Evolutionary conservation across 2,329 filamentous ascomycete genomes (phyloP), one percentile per base, ranked within the genome.

Genomic region (Chaetomium strumarium): DNA sequence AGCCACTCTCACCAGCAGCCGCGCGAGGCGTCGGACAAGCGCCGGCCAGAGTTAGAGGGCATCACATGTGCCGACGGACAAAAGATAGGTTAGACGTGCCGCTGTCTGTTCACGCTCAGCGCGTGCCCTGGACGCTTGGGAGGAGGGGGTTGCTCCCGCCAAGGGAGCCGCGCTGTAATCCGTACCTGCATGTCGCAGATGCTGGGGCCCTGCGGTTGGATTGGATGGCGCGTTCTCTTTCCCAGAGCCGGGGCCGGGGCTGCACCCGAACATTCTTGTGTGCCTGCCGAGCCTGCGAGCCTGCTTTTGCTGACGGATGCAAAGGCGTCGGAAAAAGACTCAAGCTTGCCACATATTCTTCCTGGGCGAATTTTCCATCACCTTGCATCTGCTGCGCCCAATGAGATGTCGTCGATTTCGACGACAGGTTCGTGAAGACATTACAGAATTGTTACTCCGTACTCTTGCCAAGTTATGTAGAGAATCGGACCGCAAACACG

Each of bases 141-240:
- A n/a, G 17, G 42, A 16, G 31, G 29, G 11, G 3, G 3, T 24
- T n/a, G n/a, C n/a, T 5, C 20, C 33, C 33, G 45, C 10, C 30
- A 36, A 43, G 51, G 46, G 42, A 34, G 34, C 29, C 43, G 51
- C 51, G 48, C 46, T 24, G 24, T 24, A 7, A 4, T 2, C 34
- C 40, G 53, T 55, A 55, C 53, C 53, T 55, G 49, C 53, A 39
- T 49, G 31, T 47, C 46, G 53, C 53, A 52, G 45, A 31, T 39
- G 46, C 37, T 12, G 39, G 13, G 12, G 36, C 17, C 41, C 31
- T 46, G 31, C 33, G 10, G 52, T 55, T 55, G 53, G 53, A 55
- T 55, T 55, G 53, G 53, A 43, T 39, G 49, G 48, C 43, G 31
- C 9, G 29, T 53, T 29, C n/a, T 36, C 39, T 47, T 52, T 56